A percentile compares a stretch with the other conserved stretches of the same genome.
These are phyloP conservation scores for Chondrostereum purpureum DNA, from an alignment of 1,284 basidiomycete species.

Conservation along the genomic window DNA sequence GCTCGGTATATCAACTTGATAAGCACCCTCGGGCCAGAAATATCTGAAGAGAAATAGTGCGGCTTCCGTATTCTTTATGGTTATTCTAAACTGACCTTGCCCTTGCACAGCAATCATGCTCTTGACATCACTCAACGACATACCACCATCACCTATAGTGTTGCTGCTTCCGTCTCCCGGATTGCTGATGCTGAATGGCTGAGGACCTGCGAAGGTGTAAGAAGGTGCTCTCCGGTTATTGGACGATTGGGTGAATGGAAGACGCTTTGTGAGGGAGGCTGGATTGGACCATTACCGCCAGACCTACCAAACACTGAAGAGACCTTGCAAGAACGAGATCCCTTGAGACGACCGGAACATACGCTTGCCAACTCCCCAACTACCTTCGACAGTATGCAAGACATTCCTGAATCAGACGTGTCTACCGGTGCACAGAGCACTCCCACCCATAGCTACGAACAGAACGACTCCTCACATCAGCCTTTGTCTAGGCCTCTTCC, in stretches of 20 bases:
- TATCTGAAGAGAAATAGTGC: conserved; percentile 73
- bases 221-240: conserved; percentile 56
- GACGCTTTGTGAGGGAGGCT: conserved; percentile 66
- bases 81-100: conserved; percentile 10
- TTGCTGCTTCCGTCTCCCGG: conserved; percentile 58
- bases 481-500: conserved; percentile 3
- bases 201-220: conserved; percentile 62
- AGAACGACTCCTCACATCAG: background rate
- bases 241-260: conserved; percentile 67
- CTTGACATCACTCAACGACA: conserved; percentile 57
- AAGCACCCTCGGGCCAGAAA: conserved; percentile 66
- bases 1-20: conserved; percentile 69
- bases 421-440: background rate
- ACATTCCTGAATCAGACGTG: background rate
- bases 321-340: conserved; percentile 7
- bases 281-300: conserved; percentile 50
- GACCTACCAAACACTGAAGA: conserved; percentile 40
- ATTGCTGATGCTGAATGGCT: conserved; percentile 74
- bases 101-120: conserved; percentile 54
- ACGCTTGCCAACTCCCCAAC: too few relatives aligned
- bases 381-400: too few relatives aligned
- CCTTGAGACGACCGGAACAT: too few relatives aligned
- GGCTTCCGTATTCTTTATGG: conserved; percentile 18
- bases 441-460: conserved; percentile 1
- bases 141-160: conserved; percentile 45